Conservation (phyloP, 177 flowering plant genomes). For the Vitis hybrid region DNA sequence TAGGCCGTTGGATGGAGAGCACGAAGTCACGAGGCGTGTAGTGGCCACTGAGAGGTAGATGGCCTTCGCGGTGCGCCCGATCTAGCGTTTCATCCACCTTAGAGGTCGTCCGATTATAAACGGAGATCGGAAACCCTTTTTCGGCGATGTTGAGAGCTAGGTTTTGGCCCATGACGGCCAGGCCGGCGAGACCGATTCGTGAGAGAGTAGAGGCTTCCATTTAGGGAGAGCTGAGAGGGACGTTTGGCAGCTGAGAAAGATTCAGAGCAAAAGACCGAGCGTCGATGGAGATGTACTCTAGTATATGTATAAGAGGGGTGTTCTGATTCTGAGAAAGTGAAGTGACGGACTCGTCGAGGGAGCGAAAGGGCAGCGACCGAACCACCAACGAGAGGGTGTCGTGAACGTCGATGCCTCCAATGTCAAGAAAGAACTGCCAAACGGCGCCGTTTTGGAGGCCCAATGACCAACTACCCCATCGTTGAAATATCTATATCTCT, state of each 20-base stretch:
- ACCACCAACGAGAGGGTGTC: slow-evolving; percentile 15
- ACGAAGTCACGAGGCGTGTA: slow-evolving; percentile 49
- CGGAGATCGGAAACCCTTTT: slow-evolving; percentile 57
- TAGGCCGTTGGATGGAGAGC: slow-evolving; percentile 43
- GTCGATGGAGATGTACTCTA: neutral
- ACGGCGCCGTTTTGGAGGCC: slow-evolving; percentile 2
- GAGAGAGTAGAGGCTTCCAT: slow-evolving; percentile 47
- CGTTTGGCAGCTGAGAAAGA: neutral
- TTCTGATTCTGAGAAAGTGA: neutral
- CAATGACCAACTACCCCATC: neutral
- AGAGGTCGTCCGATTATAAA: slow-evolving; percentile 55
- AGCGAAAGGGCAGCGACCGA: slow-evolving; percentile 25
- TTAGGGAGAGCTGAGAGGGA: slow-evolving; percentile 5
- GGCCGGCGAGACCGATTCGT: slow-evolving; percentile 47
- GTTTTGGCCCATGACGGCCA: slow-evolving; percentile 62
- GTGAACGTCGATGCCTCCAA: slow-evolving; percentile 10
- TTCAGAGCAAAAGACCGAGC: slow-evolving; percentile 1
- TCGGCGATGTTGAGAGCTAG: slow-evolving; percentile 55
- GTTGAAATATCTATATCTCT: too few species aligned
- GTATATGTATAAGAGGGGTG: neutral
- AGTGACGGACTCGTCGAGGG: slow-evolving; percentile 41
- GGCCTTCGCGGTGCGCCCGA: slow-evolving; percentile 39
- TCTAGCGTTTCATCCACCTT: slow-evolving; percentile 47
- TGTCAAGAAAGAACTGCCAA: neutral
- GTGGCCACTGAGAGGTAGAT: slow-evolving; percentile 41